Evolutionary conservation across 73 alveolate genomes (phyloP).

Genomic region (Paramecium tetraurelia): DNA sequence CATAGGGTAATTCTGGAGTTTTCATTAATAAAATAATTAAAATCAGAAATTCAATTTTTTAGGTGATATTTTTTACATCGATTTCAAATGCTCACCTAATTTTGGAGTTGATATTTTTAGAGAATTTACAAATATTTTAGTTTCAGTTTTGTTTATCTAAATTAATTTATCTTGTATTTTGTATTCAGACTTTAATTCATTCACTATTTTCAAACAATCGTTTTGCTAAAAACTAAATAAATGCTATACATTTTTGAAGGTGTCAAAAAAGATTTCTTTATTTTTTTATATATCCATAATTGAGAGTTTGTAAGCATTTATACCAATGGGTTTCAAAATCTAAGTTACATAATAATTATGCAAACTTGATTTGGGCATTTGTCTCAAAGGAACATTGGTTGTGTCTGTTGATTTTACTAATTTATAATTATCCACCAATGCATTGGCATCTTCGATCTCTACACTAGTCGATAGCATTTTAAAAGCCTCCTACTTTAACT

Average conservation of each 20-base stretch:
- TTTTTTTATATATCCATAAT: neutral
- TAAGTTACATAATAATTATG: neutral
- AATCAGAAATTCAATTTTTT: neutral
- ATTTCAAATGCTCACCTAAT: neutral
- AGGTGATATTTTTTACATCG: neutral
- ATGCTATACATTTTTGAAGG: neutral
- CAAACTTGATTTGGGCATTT: neutral
- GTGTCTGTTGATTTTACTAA: neutral
- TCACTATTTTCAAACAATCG: neutral
- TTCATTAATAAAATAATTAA: neutral
- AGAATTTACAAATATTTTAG: neutral
- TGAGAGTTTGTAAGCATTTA: neutral
- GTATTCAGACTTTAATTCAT: neutral
- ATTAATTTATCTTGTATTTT: neutral
- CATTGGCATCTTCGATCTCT: neutral
- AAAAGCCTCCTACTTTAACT: neutral
- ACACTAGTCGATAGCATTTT: neutral
- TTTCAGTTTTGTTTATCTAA: neutral
- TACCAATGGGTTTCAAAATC: neutral
- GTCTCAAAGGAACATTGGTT: neutral
- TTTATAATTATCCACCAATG: neutral
- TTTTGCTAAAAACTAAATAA: neutral
- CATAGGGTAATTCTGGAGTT: neutral
- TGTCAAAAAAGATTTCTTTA: neutral
- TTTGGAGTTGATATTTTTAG: neutral